Evolutionary conservation across 495 filamentous ascomycete genomes (phyloP).

Genomic region (Xylaria intraflava): DNA sequence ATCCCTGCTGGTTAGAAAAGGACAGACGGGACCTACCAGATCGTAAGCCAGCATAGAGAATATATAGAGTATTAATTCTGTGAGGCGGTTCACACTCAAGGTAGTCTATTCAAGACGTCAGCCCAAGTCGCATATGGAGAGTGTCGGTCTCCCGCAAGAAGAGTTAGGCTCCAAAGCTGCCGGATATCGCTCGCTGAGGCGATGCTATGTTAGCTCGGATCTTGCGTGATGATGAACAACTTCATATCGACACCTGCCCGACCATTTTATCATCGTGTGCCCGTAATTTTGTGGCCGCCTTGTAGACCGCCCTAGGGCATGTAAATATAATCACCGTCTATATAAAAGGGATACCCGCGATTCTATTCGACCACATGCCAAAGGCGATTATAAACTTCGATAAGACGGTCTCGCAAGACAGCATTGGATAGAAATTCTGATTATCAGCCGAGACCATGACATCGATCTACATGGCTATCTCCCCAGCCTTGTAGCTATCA

Average conservation of each 20-base stretch:
- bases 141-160: constrained; percentile 45
- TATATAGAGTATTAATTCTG: no score
- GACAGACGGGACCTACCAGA: no score
- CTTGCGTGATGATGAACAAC: neutral
- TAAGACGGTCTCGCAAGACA: constrained; percentile 42
- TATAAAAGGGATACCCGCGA: constrained; percentile 42
- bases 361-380: constrained; percentile 57
- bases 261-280: constrained; percentile 13
- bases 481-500: constrained; percentile 56
- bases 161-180: constrained; percentile 53
- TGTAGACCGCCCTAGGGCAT: constrained; percentile 47
- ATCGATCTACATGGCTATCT: constrained; percentile 42
- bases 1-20: neutral
- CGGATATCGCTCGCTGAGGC: constrained; percentile 42
- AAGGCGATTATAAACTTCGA: constrained; percentile 51
- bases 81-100: no score
- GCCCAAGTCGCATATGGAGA: constrained; percentile 18
- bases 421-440: constrained; percentile 46
- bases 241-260: neutral
- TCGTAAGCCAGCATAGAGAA: no score
- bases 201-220: constrained; percentile 4
- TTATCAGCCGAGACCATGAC: constrained; percentile 20
- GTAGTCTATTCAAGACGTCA: no score
- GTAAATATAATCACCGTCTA: constrained; percentile 40
- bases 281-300: constrained; percentile 37